Evolutionary conservation across 1,284 basidiomycete genomes (phyloP), one percentile per base, ranked within the genome.

Genomic region (Boletus subluridellus): DNA sequence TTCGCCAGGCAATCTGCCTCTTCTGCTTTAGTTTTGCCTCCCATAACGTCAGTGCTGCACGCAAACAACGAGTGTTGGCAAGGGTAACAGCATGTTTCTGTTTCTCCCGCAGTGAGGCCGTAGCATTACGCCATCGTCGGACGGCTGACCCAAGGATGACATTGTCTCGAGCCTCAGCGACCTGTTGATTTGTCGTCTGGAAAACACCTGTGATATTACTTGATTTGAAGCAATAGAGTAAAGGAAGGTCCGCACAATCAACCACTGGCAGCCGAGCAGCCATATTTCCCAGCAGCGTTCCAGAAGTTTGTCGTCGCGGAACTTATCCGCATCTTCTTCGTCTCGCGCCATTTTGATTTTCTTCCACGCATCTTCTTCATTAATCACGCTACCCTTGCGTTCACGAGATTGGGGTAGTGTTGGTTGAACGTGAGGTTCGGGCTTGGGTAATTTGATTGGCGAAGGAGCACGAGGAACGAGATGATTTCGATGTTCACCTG

Each of bases 321-420:
- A 90, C 55, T 77, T 76, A 68, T 85, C 87, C n/a, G 90, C 90
- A 42, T 83, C 82, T 65, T 81, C 77, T 66, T 90, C 85, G 64
- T 90, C 84, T 61, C 83, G 80, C 49, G 80, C 78, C 77, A 86
- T 82, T 66, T 80, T 80, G 47, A 91, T 85, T 60, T 86, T 87
- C 62, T 84, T 84, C 87, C 89, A 92, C 0, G 87, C 85, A 59
- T 89, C 87, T 57, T 87, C 82, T 65, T 86, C 82, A 64, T 88
- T 84, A 26, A 84, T 72, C 26, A 78, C 75, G 60, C 77, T 81
- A 5, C 76, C 76, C 58, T 74, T 78, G 44, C 77, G 76, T 60
- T 81, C 77, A 57, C 59, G 66, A 45, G 48, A 65, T 58, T 59
- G 64, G 59, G 52, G 59, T 55, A 61, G 45, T 54, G 60, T 24